phyloP scores from a whole-genome alignment of 139 green algal genomes.

The Monoraphidium neglectum region DNA sequence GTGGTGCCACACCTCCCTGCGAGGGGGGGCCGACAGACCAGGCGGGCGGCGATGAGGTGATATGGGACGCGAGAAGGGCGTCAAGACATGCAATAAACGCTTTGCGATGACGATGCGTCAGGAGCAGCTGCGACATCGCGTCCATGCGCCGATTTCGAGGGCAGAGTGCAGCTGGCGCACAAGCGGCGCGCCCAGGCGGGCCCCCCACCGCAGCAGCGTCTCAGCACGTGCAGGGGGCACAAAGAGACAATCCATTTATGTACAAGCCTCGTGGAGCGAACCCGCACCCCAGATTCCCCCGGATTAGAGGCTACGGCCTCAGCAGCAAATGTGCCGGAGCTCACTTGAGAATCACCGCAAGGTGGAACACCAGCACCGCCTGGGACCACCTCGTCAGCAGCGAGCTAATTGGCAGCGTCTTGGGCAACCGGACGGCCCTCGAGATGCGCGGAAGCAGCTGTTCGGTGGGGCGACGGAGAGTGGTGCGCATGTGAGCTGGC shows the following conservation, averaged over 20 bases:
- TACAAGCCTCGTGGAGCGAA: too few relatives aligned
- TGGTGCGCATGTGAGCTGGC: too few relatives aligned
- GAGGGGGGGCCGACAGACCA: neutral
- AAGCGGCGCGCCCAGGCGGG: too few relatives aligned
- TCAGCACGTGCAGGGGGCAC: too few relatives aligned
- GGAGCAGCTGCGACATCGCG: too few relatives aligned
- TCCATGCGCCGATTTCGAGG: too few relatives aligned
- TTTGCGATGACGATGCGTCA: neutral
- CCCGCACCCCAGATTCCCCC: neutral
- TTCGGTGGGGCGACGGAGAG: neutral
- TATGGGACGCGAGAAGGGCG: neutral
- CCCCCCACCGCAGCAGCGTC: too few relatives aligned
- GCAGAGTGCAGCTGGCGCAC: too few relatives aligned
- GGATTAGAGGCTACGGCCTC: neutral
- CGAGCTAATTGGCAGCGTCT: neutral
- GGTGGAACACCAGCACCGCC: constrained; percentile 29
- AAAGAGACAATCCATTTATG: too few relatives aligned
- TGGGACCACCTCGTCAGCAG: constrained; percentile 2
- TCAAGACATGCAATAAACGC: neutral
- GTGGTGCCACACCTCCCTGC: constrained; percentile 75
- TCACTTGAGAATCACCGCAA: constrained; percentile 41
- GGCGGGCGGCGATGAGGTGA: neutral
- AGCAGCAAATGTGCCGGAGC: neutral
- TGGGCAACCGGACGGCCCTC: constrained; percentile 22
- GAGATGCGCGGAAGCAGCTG: constrained; percentile 22